A percentile compares a stretch with the other conserved stretches of the same genome.
These are phyloP conservation scores for Ophiostoma quercus DNA, from an alignment of 2,329 filamentous ascomycete species.

Conservation along the genomic window DNA sequence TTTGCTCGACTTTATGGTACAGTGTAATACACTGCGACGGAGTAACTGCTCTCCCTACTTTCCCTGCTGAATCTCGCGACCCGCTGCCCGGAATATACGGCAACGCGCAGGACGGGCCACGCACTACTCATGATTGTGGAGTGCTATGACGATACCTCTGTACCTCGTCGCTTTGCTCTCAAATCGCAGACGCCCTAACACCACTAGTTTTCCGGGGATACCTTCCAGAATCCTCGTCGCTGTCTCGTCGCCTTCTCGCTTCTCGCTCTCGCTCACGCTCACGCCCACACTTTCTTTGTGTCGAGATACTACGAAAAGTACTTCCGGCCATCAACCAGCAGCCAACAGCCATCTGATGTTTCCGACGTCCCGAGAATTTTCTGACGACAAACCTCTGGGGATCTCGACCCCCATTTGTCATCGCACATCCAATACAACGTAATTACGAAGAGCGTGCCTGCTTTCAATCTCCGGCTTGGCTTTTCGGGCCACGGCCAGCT, in stretches of 20 bases:
- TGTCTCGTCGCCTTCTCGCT: not conserved
- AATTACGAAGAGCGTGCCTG: not conserved
- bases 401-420: not conserved
- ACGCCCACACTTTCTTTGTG: not conserved
- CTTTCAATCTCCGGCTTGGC: not conserved
- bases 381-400: not conserved
- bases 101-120: not conserved
- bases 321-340: not conserved
- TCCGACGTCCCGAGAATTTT: not conserved
- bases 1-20: not conserved
- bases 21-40: not conserved
- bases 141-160: not conserved
- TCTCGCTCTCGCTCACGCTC: not conserved
- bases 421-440: not conserved
- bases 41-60: not conserved
- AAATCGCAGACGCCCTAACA: not conserved
- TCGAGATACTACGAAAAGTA: not conserved
- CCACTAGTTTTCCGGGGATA: constrained; percentile 1
- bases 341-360: not conserved
- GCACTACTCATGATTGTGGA: not conserved
- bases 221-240: not conserved
- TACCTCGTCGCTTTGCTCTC: not conserved
- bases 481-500: not conserved
- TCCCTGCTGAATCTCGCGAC: not conserved
- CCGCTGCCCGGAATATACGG: not conserved